Base-by-base conservation (phyloP, 225 moss, liverwort and hornwort genomes). In the Marchantia paleacea region DNA sequence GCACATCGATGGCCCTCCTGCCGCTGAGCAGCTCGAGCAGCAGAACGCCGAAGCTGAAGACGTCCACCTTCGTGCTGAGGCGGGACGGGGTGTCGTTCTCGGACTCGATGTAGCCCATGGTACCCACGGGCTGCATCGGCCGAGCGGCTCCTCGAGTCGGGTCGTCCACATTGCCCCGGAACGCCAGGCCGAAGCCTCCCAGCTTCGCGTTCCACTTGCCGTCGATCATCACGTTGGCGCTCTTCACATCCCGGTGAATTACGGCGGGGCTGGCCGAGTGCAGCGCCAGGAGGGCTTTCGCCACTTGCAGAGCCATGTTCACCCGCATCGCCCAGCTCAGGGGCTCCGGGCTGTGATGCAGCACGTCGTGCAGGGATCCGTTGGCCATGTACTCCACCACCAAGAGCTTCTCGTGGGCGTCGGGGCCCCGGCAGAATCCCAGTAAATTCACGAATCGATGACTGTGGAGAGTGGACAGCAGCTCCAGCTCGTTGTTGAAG, bases 301-400 rank as follows among this genome's bases (percentile, higher is more conserved):
- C 85, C 0, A 63, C 77, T 72, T 89, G 89, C 10, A 87, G 29
- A 10, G 89, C 89, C 51, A 87, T 75, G 58, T 87, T 87, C 61
- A 83, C 85, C 0, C 89, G 78, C 73, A 83, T 63, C 0, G 83
- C 51, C 87, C 87, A 87, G 24, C 78, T 75, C 57, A 89, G 53
- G 10, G 87, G 87, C 79, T 80, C 84, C 13, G 19, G 19, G 10
- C 58, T 53, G 24, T 62, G 52, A 61, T 89, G 87, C 20, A 89
- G 87, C 20, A 75, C 68, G 53, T 85, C 85, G 4, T 83, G 81
- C n/a, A 89, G 83, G 14, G 82, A 83, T 8, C 89, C 89, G 63
- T 87, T 87, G 39, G 81, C 68, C 89, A 87, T 85, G 85, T 79
- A 87, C 39, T 89, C 89, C 72, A 89, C 83, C 28, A 89, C 87